Conservation (phyloP, 768 basidiomycete genomes). For the Cystofilobasidium ferigula region DNA sequence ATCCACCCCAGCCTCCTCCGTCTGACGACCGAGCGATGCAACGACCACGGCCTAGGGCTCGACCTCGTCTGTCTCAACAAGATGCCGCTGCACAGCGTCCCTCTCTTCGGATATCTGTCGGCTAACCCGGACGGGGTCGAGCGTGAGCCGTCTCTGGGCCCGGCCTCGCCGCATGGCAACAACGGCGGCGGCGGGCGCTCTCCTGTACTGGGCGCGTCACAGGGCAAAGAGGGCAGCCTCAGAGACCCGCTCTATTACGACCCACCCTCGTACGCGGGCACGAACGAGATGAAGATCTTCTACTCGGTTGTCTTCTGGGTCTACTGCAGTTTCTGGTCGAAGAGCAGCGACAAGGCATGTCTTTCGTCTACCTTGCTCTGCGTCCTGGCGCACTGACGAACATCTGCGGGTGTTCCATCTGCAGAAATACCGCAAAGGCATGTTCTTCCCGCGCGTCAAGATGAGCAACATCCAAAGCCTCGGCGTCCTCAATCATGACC, state of each 20-base stretch:
- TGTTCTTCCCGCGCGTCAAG: conserved; percentile 25
- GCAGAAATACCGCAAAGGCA: conserved; percentile 7
- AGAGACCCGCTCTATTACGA: conserved; percentile 25
- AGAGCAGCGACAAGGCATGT: conserved; percentile 17
- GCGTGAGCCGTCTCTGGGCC: background rate
- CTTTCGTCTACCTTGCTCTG: background rate
- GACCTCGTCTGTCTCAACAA: conserved; percentile 83
- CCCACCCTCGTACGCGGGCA: background rate
- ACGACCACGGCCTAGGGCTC: conserved; percentile 83
- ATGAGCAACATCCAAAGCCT: conserved; percentile 23
- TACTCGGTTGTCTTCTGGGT: conserved; percentile 26
- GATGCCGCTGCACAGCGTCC: conserved; percentile 81
- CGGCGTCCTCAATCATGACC: conserved; percentile 26
- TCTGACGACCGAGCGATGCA: conserved; percentile 81
- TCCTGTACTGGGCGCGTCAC: background rate
- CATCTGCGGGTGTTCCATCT: background rate
- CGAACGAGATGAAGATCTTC: conserved; percentile 13
- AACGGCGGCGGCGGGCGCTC: background rate
- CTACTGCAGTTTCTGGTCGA: conserved; percentile 18
- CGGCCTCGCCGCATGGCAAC: background rate
- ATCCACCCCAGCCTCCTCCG: conserved; percentile 50
- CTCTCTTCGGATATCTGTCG: conserved; percentile 79
- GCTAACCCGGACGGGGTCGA: conserved; percentile 41
- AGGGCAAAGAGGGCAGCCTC: background rate
- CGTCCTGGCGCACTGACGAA: too few species aligned